phyloP scores from a whole-genome alignment of 2,329 filamentous ascomycete species.

The Tolypocladium endophyticum region DNA sequence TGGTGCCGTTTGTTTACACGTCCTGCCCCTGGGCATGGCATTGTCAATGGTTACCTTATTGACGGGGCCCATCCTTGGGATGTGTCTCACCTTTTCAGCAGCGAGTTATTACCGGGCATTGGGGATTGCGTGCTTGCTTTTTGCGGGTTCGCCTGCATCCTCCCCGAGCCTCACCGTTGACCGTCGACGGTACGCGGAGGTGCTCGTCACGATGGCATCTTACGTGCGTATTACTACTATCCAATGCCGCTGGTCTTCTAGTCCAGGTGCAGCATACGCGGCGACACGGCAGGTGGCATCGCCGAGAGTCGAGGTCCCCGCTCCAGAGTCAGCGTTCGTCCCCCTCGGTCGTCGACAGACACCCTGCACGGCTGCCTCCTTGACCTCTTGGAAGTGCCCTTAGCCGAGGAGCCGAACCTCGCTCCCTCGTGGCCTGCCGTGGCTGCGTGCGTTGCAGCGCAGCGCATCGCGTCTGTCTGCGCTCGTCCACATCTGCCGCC shows the following conservation, averaged over 20 bases:
- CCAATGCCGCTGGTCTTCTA: background rate
- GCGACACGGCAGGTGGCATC: background rate
- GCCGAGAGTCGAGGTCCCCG: background rate
- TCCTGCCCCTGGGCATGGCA: background rate
- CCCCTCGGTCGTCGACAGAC: background rate
- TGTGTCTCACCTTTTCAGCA: background rate
- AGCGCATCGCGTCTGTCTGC: background rate
- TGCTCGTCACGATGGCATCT: background rate
- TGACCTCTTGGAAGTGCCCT: background rate
- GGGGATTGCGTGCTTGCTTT: background rate
- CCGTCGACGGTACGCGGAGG: background rate
- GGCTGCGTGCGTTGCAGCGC: background rate
- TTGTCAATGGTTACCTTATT: background rate
- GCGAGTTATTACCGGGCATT: background rate
- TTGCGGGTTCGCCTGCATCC: background rate
- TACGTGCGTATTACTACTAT: background rate
- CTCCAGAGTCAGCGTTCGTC: background rate
- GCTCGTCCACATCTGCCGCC: background rate
- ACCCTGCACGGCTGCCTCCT: background rate
- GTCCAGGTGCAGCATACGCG: background rate
- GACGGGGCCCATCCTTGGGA: background rate
- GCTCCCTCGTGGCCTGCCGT: conserved; percentile 1
- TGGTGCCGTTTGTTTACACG: background rate
- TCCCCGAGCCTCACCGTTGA: background rate
- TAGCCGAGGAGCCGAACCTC: conserved; percentile 3